These are phyloP conservation scores for Neofusicoccum sp. DNA, from an alignment of 2,329 filamentous ascomycete species.

Conservation along the genomic window DNA sequence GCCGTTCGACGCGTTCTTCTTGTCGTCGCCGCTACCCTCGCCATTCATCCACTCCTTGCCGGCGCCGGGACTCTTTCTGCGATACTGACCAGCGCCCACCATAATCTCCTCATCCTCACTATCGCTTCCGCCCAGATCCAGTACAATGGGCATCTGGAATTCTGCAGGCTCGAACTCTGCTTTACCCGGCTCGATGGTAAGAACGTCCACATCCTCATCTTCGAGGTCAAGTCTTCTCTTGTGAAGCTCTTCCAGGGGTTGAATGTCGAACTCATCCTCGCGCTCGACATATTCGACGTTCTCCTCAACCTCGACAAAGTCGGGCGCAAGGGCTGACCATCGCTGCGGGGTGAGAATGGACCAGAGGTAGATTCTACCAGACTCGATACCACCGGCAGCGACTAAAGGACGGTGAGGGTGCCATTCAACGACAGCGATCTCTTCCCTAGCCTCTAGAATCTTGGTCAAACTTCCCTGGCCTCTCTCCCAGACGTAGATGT, in stretches of 20 bases:
- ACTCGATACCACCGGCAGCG: slow-evolving; percentile 88
- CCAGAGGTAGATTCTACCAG: slow-evolving; percentile 93
- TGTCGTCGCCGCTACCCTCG: slow-evolving; percentile 40
- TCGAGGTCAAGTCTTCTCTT: slow-evolving; percentile 86
- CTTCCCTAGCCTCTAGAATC: slow-evolving; percentile 95
- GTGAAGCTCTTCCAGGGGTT: slow-evolving; percentile 90
- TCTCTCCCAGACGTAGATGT: slow-evolving; percentile 97
- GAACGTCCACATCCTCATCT: slow-evolving; percentile 88
- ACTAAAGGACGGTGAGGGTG: slow-evolving; percentile 85
- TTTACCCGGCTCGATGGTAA: slow-evolving; percentile 67
- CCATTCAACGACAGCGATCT: slow-evolving; percentile 96
- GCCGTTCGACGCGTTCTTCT: slow-evolving; percentile 30
- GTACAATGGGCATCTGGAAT: slow-evolving; percentile 92
- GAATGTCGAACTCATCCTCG: slow-evolving; percentile 98
- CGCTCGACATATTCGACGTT: slow-evolving; percentile 95
- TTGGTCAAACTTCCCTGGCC: slow-evolving; percentile 90
- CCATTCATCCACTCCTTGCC: slow-evolving; percentile 65
- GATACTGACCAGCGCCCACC: slow-evolving; percentile 74
- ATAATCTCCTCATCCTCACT: slow-evolving; percentile 83
- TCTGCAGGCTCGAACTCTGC: slow-evolving; percentile 55
- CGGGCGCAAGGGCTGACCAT: slow-evolving; percentile 94
- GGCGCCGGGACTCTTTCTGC: slow-evolving; percentile 77
- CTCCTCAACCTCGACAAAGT: slow-evolving; percentile 96
- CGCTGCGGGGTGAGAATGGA: slow-evolving; percentile 91
- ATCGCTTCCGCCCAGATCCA: slow-evolving; percentile 89